Percentiles rank a stretch among this genome's conserved stretches.
phyloP scores from a whole-genome alignment of 257 asterid species.

The Primulina eburnea region DNA sequence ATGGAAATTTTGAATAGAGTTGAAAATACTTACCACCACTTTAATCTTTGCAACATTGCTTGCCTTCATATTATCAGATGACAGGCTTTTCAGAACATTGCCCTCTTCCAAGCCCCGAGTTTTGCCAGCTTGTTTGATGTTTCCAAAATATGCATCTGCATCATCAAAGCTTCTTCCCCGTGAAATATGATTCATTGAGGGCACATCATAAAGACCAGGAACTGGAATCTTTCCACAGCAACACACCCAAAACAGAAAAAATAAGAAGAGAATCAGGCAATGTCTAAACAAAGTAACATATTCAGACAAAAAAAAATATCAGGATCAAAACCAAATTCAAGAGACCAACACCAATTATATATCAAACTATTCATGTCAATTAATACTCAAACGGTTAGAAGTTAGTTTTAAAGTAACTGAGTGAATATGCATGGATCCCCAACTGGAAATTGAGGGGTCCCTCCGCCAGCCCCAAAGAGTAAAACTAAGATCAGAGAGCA shows the following conservation, averaged over 20 bases:
- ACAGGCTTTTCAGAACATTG: constrained; percentile 56
- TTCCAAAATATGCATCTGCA: constrained; percentile 58
- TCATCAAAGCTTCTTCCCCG: constrained; percentile 80
- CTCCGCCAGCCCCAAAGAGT: background rate
- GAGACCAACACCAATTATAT: constrained; percentile 1
- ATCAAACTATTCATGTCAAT: background rate
- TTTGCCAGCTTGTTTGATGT: constrained; percentile 61
- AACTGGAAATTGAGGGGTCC: background rate
- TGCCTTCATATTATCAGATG: constrained; percentile 78
- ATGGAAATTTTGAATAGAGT: constrained; percentile 8
- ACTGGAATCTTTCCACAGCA: constrained; percentile 49
- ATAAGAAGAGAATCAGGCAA: constrained; percentile 9
- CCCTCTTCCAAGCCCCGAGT: constrained; percentile 62
- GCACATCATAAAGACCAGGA: constrained; percentile 61
- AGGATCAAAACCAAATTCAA: background rate
- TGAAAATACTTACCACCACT: constrained; percentile 67
- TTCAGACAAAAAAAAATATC: background rate
- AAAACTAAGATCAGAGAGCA: background rate
- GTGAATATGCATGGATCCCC: background rate
- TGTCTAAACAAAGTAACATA: constrained; percentile 7
- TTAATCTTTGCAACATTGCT: constrained; percentile 93
- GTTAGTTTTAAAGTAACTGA: constrained; percentile 6
- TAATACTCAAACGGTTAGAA: background rate
- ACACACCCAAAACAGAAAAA: constrained; percentile 22
- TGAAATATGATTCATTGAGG: constrained; percentile 54